phyloP scores from a whole-genome alignment of 257 asterid species.

The Petunia secreta region DNA sequence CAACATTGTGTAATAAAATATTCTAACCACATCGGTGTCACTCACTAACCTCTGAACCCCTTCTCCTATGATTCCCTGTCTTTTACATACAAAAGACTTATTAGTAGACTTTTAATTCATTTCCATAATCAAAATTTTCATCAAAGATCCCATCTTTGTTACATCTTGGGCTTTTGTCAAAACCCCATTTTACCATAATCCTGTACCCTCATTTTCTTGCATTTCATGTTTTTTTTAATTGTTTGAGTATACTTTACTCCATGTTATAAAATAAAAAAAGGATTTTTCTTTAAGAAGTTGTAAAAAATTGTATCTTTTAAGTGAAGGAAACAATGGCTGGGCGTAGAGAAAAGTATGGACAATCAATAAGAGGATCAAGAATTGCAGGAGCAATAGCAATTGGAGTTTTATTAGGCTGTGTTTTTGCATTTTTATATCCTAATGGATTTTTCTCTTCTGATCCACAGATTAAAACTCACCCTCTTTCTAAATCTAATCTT shows the following conservation, averaged over 20 bases:
- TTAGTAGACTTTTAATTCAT: background rate
- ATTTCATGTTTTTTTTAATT: background rate
- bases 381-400: slow-evolving; percentile 35
- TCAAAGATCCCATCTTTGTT: slow-evolving; percentile 11
- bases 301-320: background rate
- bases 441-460: slow-evolving; percentile 31
- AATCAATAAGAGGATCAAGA: slow-evolving; percentile 36
- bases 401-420: slow-evolving; percentile 35
- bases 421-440: slow-evolving; percentile 37
- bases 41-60: background rate
- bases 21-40: slow-evolving; percentile 13
- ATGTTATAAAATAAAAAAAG: background rate
- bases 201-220: background rate
- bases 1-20: background rate
- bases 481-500: slow-evolving; percentile 30
- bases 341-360: slow-evolving; percentile 39
- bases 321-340: slow-evolving; percentile 30
- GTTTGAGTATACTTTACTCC: slow-evolving; percentile 30
- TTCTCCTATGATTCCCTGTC: background rate
- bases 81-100: background rate
- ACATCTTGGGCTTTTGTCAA: background rate
- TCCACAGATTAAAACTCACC: slow-evolving; percentile 12
- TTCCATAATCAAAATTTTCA: background rate
- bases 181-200: background rate
- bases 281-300: background rate